Evolutionary conservation across 805 yeast species (phyloP), one percentile per base, ranked within the genome.

Genomic region (Cyberlindnera mrakii): DNA sequence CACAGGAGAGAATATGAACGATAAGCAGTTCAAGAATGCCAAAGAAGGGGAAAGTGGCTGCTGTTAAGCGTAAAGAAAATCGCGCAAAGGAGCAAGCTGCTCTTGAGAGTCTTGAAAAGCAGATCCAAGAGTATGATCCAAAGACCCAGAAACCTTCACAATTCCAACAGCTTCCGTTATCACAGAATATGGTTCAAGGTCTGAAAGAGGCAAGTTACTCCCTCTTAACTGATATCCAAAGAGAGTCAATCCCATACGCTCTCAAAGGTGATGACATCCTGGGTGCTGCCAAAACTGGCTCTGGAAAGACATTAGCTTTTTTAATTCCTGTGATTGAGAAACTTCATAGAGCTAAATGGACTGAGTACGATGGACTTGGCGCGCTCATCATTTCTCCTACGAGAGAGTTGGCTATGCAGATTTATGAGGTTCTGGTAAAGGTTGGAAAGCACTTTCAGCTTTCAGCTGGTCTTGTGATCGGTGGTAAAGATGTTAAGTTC

Each of bases 201-300:
- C 65, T 93, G 33, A 78, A 75, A 46, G 85, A 79, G 42, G 73
- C 95, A n/a, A 83, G 87, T 41, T 93, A 83, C 60, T 71, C 85
- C 2, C 72, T 78, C 10, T 63, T 90, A 68, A 93, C 99, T 0
- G 96, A 85, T 35, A 86, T 93, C 45, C 99, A 93, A 57, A 77
- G 74, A 47, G 79, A 78, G 38, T 71, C 96, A 6, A 85, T 93
- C 23, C 85, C 95, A 0, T 65, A 74, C 13, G 79, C 93, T 1
- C 66, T 93, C 47, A 80, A 85, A 53, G 91, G 93, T 1, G 58
- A 91, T 54, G 99, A 93, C 64, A 95, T 91, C 3, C 89, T 93
- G 4, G 98, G 88, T 4, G 97, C 95, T 59, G 96, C 97, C 0
- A 95, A 86, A 5, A 93, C 99, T 0, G 99, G 99, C 0, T 88